phyloP scores from a whole-genome alignment of 2,329 filamentous ascomycete species.

The Monilinia aucupariae region DNA sequence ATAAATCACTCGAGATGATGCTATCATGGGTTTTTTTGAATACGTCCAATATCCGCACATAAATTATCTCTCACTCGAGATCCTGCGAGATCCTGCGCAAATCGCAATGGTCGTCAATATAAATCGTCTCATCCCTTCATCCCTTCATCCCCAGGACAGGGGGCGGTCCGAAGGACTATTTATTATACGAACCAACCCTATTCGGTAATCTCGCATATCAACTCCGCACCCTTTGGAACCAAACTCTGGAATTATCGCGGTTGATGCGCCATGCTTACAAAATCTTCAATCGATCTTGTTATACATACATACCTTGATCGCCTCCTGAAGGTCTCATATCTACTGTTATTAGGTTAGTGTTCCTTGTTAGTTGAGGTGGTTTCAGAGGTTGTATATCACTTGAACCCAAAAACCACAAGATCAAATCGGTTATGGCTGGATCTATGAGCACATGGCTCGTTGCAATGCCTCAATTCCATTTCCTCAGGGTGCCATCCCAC shows the following conservation, averaged over 20 bases:
- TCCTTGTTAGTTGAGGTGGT: not conserved
- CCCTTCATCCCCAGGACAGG: not conserved
- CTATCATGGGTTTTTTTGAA: not conserved
- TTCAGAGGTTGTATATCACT: not conserved
- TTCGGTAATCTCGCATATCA: constrained; percentile 3
- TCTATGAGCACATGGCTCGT: constrained; percentile 2
- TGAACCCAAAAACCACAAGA: constrained; percentile 5
- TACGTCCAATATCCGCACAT: not conserved
- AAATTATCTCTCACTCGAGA: not conserved
- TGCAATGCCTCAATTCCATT: not conserved
- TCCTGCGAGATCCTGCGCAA: constrained; percentile 1
- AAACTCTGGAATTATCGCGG: not conserved
- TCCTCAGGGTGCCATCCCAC: not conserved
- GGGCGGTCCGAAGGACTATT: not conserved
- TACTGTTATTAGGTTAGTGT: not conserved
- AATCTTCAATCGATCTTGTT: not conserved
- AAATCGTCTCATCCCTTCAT: not conserved
- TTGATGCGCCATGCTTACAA: constrained; percentile 1
- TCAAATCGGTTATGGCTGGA: not conserved
- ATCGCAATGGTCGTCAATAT: not conserved
- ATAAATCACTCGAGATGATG: not conserved
- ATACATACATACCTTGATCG: too few relatives aligned
- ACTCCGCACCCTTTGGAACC: not conserved
- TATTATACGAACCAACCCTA: constrained; percentile 6
- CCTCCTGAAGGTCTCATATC: not conserved